Conservation (phyloP, 257 asterid species). For the Penstemon newberryi region DNA sequence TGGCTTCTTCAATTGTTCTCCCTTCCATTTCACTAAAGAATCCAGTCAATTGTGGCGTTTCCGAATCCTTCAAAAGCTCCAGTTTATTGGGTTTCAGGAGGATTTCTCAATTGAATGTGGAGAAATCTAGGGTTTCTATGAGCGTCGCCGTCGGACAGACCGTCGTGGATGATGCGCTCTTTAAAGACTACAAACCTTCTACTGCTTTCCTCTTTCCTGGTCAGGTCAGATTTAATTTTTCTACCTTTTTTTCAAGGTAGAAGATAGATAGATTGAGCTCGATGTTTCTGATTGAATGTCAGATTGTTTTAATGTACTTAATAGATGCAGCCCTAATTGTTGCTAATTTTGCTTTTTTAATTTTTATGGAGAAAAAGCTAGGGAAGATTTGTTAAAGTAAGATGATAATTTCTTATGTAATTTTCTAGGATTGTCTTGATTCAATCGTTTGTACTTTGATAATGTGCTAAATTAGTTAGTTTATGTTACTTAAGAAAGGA, state of each 20-base stretch:
- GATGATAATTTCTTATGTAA: not conserved
- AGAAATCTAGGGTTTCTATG: conserved; percentile 65
- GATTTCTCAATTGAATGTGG: conserved; percentile 40
- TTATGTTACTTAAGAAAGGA: too few species aligned
- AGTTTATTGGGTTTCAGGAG: conserved; percentile 39
- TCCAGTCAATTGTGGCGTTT: conserved; percentile 28
- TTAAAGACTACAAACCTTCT: conserved; percentile 73
- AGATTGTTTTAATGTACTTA: not conserved
- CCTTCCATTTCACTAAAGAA: conserved; percentile 54
- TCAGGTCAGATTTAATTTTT: conserved; percentile 51
- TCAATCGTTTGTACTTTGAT: not conserved
- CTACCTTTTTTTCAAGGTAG: too few species aligned
- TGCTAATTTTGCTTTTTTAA: not conserved
- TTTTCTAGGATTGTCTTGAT: not conserved
- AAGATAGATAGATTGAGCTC: not conserved
- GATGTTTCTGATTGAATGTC: conserved; percentile 16
- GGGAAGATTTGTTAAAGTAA: not conserved
- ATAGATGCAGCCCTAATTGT: too few species aligned
- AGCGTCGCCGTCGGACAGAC: conserved; percentile 66
- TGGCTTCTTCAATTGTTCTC: conserved; percentile 53
- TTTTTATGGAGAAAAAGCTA: not conserved
- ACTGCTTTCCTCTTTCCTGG: conserved; percentile 96
- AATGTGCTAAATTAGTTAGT: not conserved
- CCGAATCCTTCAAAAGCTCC: conserved; percentile 39
- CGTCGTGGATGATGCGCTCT: conserved; percentile 62